Base-by-base conservation (phyloP, 2,329 filamentous ascomycete species). In the Sporothrix sp. region DNA sequence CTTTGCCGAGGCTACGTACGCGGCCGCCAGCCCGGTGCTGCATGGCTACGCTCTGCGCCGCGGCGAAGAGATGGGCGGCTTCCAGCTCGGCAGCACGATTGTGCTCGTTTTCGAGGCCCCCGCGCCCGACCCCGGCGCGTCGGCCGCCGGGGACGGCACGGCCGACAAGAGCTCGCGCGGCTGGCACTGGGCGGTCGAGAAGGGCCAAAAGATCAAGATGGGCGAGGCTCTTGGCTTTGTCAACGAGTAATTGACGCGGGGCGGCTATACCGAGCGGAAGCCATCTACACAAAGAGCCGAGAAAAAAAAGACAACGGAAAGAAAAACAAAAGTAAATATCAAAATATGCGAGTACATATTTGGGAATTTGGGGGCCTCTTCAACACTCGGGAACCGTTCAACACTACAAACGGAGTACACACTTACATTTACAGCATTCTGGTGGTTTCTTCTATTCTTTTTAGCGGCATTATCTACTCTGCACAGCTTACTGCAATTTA, bases 21-120 rank as follows among this genome's bases (percentile, higher is more conserved):
- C 78, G 40, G 75, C 74, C 14, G 87, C 91, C 2, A 94, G 86
- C 61, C 69, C 74, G 3, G 78, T 95, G 2, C 74, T 98, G 0
- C 80, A 81, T 18, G 93, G 94, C 2, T 82, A 97, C 64, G 85
- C 91, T 1, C 71, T 98, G 50, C 79, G 83, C 56, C 77, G 86
- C 39, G 93, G 93, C 32, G 91, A 97, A 63, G 93, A 98, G 68
- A 97, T 98, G 89, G 93, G 93, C 50, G 94, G 93, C 0, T 98
- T 98, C 70, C 88, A 94, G 71, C 75, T 98, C 3, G 93, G 93
- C 18, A 95, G 88, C 65, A 95, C 91, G 1, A 83, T 98, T 58
- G 93, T 98, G 35, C 73, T 98, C 48, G 89, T 98, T 1, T 98
- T 98, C 63, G 94, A 98, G 69, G 93, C 93, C 11, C 93, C 93